Base-by-base conservation (phyloP, 2,329 filamentous ascomycete species). In the Aspergillus hiratsukae region DNA sequence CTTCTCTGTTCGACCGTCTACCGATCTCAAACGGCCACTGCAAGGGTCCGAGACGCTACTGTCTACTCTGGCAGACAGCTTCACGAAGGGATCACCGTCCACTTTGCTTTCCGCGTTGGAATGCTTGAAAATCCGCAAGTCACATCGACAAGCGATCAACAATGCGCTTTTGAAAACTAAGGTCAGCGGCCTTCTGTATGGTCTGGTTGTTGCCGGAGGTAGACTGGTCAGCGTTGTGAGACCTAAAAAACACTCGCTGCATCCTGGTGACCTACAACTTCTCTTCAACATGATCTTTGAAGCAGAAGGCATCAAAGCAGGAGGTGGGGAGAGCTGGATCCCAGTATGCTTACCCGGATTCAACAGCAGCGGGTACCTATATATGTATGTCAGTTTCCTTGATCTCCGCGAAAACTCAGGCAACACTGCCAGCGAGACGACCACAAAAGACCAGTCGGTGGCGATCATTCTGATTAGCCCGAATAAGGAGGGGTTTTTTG, bases 241-340 rank as follows among this genome's bases (percentile, higher is more conserved):
- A 40, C 95, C 95, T 5, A 92, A 95, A 64, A 90, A 94, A 56
- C 94, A 99, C 73, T 97, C 92, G 0, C 81, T 99, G 2, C 95
- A 99, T 66, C 94, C 95, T 0, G 93, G 92, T 61, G 94, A 99
- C 70, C 81, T 99, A 25, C 93, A 97, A 69, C 83, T 99, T 48
- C 92, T 99, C 58, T 99, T 99, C 81, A 97, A 97, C 70, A 99
- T 99, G 95, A 85, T 99, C 1, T 99, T 99, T 67, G 92, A 96
- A 76, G 94, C 93, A 2, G 90, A 91, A 50, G 89, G 90, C 46
- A 88, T 99, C 70, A 93, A 94, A 70, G 88, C 91, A 21, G 92
- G 90, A 5, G 91, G 85, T n/a, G 94, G 93, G 29, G 94, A 99
- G 74, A 97, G 93, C 66, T 99, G 94, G 94, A 93, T 97, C 49